Percentiles rank a stretch among this genome's conserved stretches.
These are phyloP conservation scores for Rhizophora apiculata DNA, from an alignment of 345 rosid species.

Conservation along the genomic window DNA sequence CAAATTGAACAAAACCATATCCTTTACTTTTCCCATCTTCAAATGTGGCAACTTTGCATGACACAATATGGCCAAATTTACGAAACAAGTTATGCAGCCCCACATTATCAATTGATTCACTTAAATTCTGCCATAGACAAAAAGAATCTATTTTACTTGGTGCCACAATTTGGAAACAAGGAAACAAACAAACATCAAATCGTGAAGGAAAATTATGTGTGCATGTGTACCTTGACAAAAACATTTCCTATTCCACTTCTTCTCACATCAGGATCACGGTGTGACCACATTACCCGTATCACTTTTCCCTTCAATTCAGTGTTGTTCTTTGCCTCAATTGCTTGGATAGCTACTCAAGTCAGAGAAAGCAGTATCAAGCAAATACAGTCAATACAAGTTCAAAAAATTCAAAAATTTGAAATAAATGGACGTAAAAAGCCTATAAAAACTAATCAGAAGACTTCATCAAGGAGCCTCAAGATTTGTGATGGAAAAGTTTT, in stretches of 20 bases:
- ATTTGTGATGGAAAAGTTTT: neutral
- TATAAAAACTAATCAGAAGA: too few species aligned
- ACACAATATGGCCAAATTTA: conserved; percentile 52
- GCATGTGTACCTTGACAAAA: conserved; percentile 56
- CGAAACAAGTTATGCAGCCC: conserved; percentile 52
- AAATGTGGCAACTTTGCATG: conserved; percentile 58
- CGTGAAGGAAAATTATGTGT: neutral
- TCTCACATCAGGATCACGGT: conserved; percentile 66
- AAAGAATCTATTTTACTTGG: conserved; percentile 7
- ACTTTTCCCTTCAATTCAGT: conserved; percentile 52
- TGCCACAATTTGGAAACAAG: neutral
- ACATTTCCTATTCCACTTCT: conserved; percentile 67
- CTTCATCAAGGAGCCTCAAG: too few species aligned
- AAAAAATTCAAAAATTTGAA: too few species aligned
- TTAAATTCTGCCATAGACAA: conserved; percentile 43
- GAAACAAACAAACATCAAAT: neutral
- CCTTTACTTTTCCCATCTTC: conserved; percentile 74
- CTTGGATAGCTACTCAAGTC: conserved; percentile 46
- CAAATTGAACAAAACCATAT: conserved; percentile 69
- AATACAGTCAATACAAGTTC: too few species aligned
- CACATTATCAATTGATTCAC: conserved; percentile 44
- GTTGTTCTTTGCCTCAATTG: conserved; percentile 62
- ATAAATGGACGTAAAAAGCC: too few species aligned
- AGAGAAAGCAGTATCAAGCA: conserved; percentile 2
- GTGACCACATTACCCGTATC: conserved; percentile 70